Percentiles rank a stretch among this genome's conserved stretches.
Conservation (phyloP, 768 basidiomycete genomes). For the Hypsizygus marmoreus region DNA sequence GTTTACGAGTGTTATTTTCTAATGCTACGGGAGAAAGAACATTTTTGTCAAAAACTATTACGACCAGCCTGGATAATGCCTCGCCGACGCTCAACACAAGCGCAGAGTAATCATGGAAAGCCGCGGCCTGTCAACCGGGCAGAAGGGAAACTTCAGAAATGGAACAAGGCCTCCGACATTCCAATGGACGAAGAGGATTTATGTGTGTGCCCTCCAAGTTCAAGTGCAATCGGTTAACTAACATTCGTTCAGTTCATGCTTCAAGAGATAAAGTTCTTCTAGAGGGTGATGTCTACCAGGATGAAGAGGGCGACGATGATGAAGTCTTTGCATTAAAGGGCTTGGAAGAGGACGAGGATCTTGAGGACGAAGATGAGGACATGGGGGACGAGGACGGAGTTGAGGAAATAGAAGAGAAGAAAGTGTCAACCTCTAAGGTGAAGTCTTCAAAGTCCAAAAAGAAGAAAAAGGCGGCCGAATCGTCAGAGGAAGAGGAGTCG, state of each 20-base stretch:
- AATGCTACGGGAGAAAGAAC: not conserved
- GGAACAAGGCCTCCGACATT: conserved; percentile 69
- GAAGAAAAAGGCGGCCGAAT: conserved; percentile 18
- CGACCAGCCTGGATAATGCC: conserved; percentile 38
- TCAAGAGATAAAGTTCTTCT: conserved; percentile 78
- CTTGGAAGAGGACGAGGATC: conserved; percentile 49
- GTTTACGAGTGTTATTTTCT: too few relatives aligned
- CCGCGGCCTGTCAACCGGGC: conserved; percentile 51
- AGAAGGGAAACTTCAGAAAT: conserved; percentile 59
- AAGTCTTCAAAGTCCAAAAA: conserved; percentile 20
- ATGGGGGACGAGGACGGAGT: conserved; percentile 32
- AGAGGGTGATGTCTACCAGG: conserved; percentile 56
- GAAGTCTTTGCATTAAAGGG: conserved; percentile 81
- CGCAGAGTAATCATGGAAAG: conserved; percentile 33
- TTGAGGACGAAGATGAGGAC: conserved; percentile 27
- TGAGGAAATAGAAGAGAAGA: conserved; percentile 38
- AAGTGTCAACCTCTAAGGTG: conserved; percentile 27
- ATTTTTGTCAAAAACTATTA: conserved; percentile 4
- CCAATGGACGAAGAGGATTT: conserved; percentile 79
- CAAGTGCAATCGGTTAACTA: conserved; percentile 2
- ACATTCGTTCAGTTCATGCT: conserved; percentile 56
- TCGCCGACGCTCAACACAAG: conserved; percentile 44
- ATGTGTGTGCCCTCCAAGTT: conserved; percentile 50
- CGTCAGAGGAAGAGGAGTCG: conserved; percentile 32
- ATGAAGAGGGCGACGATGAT: conserved; percentile 66